These are phyloP conservation scores for Gelatoporia subvermispora DNA, from an alignment of 768 basidiomycete species.

Conservation along the genomic window DNA sequence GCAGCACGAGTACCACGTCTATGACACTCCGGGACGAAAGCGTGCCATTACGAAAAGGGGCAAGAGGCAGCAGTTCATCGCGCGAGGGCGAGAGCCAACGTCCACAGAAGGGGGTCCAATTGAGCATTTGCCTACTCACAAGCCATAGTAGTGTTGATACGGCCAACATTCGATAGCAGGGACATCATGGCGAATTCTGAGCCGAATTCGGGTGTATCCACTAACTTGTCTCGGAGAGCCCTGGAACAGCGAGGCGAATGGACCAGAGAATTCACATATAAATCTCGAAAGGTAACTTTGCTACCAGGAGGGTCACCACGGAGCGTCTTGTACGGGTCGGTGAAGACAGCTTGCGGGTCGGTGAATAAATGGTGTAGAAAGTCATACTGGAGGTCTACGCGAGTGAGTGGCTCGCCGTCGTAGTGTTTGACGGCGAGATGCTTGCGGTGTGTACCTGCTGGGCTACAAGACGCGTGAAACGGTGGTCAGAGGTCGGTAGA, in stretches of 20 bases:
- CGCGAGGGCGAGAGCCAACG: neutral
- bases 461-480: conserved; percentile 29
- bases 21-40: neutral
- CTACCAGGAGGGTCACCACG: conserved; percentile 22
- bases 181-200: conserved; percentile 73
- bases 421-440: conserved; percentile 40
- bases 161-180: conserved; percentile 71
- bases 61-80: neutral
- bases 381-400: conserved; percentile 64
- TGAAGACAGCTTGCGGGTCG: conserved; percentile 49
- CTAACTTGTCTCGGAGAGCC: conserved; percentile 66
- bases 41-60: neutral
- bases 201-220: conserved; percentile 51
- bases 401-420: conserved; percentile 64
- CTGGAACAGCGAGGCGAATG: conserved; percentile 66
- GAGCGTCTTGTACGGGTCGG: conserved; percentile 52
- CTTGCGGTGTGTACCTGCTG: conserved; percentile 40
- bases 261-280: conserved; percentile 42
- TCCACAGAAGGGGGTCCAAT: neutral
- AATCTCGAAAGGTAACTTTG: conserved; percentile 41
- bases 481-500: neutral
- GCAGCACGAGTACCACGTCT: neutral
- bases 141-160: conserved; percentile 80
- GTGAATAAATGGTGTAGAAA: conserved; percentile 39
- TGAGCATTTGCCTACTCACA: conserved; percentile 44